Percentiles rank a stretch among this genome's conserved stretches.
Conservation (phyloP, 805 yeast species). For the Schwanniomyces occidentalis region DNA sequence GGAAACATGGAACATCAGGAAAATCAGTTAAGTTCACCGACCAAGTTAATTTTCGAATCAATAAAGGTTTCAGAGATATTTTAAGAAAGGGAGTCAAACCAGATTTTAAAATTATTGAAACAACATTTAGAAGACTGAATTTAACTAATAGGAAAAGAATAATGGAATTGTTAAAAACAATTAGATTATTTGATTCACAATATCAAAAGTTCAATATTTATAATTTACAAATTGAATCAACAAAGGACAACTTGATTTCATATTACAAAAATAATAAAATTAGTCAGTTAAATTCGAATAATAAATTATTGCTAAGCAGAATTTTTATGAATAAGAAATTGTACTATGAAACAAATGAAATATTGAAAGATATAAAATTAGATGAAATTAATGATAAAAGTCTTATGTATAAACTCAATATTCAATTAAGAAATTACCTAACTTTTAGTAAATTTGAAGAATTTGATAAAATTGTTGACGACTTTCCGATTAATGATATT, state of each 20-base stretch:
- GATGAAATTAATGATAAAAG: slow-evolving; percentile 28
- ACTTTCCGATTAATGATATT: slow-evolving; percentile 32
- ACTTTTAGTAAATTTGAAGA: slow-evolving; percentile 17
- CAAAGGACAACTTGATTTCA: slow-evolving; percentile 14
- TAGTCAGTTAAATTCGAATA: slow-evolving; percentile 21
- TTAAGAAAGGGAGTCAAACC: slow-evolving; percentile 38
- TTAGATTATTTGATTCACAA: slow-evolving; percentile 12
- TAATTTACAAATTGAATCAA: slow-evolving; percentile 16
- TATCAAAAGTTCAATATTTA: slow-evolving; percentile 17
- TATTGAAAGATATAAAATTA: slow-evolving; percentile 21
- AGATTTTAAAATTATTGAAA: slow-evolving; percentile 29
- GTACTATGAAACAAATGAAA: slow-evolving; percentile 19
- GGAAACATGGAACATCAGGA: slow-evolving; percentile 14
- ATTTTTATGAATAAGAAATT: slow-evolving; percentile 30
- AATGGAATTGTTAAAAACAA: slow-evolving; percentile 19
- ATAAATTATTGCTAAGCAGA: slow-evolving; percentile 28
- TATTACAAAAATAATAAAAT: slow-evolving; percentile 14
- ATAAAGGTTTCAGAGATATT: slow-evolving; percentile 33
- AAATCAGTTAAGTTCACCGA: slow-evolving; percentile 14
- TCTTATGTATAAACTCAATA: slow-evolving; percentile 25
- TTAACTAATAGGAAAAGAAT: slow-evolving; percentile 21
- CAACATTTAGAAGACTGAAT: slow-evolving; percentile 30
- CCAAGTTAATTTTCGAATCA: slow-evolving; percentile 30
- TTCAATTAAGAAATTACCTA: slow-evolving; percentile 24
- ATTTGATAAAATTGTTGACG: slow-evolving; percentile 19